Evolutionary conservation across 768 basidiomycete genomes (phyloP).

Genomic region (Trametes meyenii): DNA sequence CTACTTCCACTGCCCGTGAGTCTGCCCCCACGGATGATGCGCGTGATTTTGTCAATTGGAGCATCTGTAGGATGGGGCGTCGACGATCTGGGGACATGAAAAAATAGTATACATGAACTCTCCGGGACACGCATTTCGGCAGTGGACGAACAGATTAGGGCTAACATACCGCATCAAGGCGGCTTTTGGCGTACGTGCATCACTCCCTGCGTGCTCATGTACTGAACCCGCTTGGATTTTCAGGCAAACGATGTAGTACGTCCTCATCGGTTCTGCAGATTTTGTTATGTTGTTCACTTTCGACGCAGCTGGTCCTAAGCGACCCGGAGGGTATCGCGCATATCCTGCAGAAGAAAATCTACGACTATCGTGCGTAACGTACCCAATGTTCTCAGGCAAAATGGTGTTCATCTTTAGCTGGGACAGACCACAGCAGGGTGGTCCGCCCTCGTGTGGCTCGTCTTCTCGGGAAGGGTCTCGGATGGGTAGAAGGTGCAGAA

Average conservation of each 20-base stretch:
- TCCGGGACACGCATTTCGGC: constrained; percentile 15
- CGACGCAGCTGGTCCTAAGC: constrained; percentile 22
- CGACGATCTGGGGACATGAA: constrained; percentile 22
- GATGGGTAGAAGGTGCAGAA: constrained; percentile 42
- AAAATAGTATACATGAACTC: constrained; percentile 8
- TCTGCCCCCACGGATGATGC: no score
- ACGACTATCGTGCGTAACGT: constrained; percentile 24
- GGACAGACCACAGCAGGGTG: constrained; percentile 30
- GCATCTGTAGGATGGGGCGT: no score
- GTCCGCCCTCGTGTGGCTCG: constrained; percentile 39
- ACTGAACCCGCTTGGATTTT: no score
- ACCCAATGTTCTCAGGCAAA: neutral
- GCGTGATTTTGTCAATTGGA: no score
- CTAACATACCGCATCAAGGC: constrained; percentile 24
- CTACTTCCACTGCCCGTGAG: no score
- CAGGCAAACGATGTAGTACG: constrained; percentile 4
- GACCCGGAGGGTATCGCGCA: constrained; percentile 29
- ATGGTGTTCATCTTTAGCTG: neutral
- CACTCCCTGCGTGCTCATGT: neutral
- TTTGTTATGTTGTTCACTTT: neutral
- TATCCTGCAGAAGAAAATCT: constrained; percentile 23
- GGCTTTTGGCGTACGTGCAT: constrained; percentile 12
- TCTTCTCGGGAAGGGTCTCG: constrained; percentile 38
- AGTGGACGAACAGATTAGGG: constrained; percentile 16
- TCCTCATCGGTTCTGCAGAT: neutral